Conservation (phyloP, 1,139 yeast genomes). For the Hansenula sp. region DNA sequence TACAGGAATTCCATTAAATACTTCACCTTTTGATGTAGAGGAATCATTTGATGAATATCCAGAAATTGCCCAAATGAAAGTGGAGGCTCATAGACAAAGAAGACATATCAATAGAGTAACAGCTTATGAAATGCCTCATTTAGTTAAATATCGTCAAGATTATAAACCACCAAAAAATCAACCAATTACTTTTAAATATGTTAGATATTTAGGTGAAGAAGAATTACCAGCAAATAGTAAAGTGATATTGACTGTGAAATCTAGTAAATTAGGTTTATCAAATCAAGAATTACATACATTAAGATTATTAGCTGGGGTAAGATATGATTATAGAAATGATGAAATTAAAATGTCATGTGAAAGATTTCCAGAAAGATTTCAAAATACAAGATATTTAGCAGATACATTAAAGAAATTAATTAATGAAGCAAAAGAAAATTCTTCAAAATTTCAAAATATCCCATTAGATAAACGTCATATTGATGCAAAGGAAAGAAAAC, state of each 20-base stretch:
- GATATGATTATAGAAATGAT: conserved; percentile 63
- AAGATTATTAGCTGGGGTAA: conserved; percentile 70
- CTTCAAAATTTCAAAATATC: conserved; percentile 64
- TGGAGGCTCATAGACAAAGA: conserved; percentile 58
- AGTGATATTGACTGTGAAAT: conserved; percentile 56
- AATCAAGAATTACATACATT: conserved; percentile 65
- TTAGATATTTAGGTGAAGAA: conserved; percentile 69
- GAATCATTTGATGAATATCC: conserved; percentile 57
- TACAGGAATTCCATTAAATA: conserved; percentile 8
- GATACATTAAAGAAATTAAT: conserved; percentile 60
- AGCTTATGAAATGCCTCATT: conserved; percentile 87
- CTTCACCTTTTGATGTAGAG: conserved; percentile 23
- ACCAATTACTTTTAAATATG: conserved; percentile 66
- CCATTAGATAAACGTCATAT: conserved; percentile 80
- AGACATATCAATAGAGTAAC: conserved; percentile 71
- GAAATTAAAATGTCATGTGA: conserved; percentile 58
- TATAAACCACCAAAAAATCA: conserved; percentile 48
- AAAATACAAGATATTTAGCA: conserved; percentile 73
- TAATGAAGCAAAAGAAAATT: conserved; percentile 57
- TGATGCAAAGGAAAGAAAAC: conserved; percentile 39
- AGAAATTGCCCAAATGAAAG: conserved; percentile 52
- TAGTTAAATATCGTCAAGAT: conserved; percentile 67
- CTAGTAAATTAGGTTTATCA: conserved; percentile 49
- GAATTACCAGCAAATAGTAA: conserved; percentile 59
- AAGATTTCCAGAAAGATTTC: conserved; percentile 72